Conservation (phyloP, 2,329 filamentous ascomycete species). For the Elsinoe necatrix region DNA sequence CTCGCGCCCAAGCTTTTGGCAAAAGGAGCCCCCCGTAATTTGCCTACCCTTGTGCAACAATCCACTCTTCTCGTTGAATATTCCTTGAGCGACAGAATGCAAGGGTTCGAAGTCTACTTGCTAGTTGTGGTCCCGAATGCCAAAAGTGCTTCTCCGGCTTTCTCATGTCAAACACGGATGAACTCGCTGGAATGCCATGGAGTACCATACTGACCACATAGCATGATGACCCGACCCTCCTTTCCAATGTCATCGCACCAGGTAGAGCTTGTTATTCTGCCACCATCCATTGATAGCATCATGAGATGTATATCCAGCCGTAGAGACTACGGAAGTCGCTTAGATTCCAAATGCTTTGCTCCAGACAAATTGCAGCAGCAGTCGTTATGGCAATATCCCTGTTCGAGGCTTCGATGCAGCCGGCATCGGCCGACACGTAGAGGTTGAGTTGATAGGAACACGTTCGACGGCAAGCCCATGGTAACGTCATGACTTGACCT, state of each 20-base stretch:
- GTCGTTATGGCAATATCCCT: background rate
- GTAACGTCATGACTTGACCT: conserved; percentile 8
- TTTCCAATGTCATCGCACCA: background rate
- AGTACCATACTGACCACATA: too few relatives aligned
- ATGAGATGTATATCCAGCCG: background rate
- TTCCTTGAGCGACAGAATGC: too few relatives aligned
- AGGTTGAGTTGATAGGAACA: conserved; percentile 1
- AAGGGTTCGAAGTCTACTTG: too few relatives aligned
- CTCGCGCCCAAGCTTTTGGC: background rate
- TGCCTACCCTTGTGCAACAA: background rate
- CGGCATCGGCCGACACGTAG: background rate
- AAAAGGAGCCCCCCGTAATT: background rate
- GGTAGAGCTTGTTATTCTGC: background rate
- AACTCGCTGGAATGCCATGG: too few relatives aligned
- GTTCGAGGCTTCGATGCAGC: background rate
- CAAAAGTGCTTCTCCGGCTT: too few relatives aligned
- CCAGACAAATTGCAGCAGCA: background rate
- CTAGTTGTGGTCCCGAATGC: too few relatives aligned
- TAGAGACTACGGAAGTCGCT: background rate
- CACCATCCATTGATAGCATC: background rate
- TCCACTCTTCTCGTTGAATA: background rate
- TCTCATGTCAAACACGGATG: too few relatives aligned
- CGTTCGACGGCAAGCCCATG: background rate
- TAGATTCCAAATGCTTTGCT: background rate
- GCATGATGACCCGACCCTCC: background rate